phyloP scores from a whole-genome alignment of 768 basidiomycete genomes.

The Fistulinella prunicolor region DNA sequence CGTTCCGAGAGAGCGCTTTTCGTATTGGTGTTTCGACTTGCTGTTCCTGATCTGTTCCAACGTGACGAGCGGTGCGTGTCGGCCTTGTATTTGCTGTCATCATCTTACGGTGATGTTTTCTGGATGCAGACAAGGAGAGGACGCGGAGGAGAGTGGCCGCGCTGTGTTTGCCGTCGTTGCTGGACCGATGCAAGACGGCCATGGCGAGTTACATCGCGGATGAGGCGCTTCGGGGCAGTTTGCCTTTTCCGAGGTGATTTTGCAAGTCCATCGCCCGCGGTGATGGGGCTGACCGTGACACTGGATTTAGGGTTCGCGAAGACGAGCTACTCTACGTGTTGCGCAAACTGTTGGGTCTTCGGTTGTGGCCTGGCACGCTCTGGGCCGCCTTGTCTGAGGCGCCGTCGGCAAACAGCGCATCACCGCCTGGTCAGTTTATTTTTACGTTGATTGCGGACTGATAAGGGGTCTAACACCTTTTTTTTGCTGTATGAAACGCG shows the following conservation, averaged over 20 bases:
- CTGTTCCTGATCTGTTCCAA: constrained; percentile 78
- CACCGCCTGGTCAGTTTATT: constrained; percentile 57
- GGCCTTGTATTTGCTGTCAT: neutral
- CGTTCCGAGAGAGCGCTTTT: constrained; percentile 78
- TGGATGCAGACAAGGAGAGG: constrained; percentile 53
- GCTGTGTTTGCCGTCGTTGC: constrained; percentile 64
- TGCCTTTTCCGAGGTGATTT: constrained; percentile 82
- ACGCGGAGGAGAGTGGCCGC: constrained; percentile 68
- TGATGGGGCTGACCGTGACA: no score
- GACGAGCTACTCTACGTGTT: constrained; percentile 88
- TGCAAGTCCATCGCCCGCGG: no score
- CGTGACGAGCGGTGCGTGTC: constrained; percentile 50
- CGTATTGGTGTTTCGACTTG: constrained; percentile 91
- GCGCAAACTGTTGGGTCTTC: constrained; percentile 66
- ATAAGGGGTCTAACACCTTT: no score
- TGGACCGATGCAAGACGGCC: constrained; percentile 70
- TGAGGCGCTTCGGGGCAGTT: constrained; percentile 74
- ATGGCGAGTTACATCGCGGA: constrained; percentile 81
- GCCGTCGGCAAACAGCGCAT: constrained; percentile 50
- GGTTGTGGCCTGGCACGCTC: constrained; percentile 72
- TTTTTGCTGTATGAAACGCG: neutral
- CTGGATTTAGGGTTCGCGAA: constrained; percentile 64
- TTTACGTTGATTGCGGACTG: neutral
- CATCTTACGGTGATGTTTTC: neutral
- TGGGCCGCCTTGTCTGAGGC: constrained; percentile 74